phyloP scores from a whole-genome alignment of 2,329 filamentous ascomycete genomes.

The Aspergillus puulaauensis region DNA sequence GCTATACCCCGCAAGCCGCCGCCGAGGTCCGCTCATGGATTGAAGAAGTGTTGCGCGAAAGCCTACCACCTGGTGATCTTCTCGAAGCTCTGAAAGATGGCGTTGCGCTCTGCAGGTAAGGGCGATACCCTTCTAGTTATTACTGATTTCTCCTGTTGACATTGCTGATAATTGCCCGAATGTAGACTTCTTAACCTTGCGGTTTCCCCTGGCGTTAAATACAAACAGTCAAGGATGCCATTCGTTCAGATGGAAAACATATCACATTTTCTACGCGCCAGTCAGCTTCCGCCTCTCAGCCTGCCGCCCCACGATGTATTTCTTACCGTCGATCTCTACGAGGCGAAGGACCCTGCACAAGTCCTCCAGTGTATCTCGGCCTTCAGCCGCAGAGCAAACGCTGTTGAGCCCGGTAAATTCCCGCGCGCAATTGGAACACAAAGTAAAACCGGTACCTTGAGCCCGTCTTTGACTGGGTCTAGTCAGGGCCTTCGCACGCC shows the following conservation, averaged over 20 bases:
- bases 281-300: constrained; percentile 79
- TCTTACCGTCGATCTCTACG: constrained; percentile 93
- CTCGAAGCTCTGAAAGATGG: constrained; percentile 88
- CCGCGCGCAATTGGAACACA: constrained; percentile 74
- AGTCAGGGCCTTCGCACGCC: constrained; percentile 47
- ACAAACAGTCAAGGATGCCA: constrained; percentile 90
- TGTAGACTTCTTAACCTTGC: constrained; percentile 76
- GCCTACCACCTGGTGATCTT: constrained; percentile 70
- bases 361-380: constrained; percentile 89
- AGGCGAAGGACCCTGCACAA: constrained; percentile 92
- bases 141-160: background rate
- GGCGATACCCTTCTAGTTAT: background rate
- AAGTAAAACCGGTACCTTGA: constrained; percentile 58
- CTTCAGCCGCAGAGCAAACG: constrained; percentile 83
- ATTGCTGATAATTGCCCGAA: background rate
- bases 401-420: constrained; percentile 71
- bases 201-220: constrained; percentile 77
- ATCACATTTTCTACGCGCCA: constrained; percentile 87
- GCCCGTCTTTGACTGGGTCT: constrained; percentile 66
- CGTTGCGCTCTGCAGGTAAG: constrained; percentile 84
- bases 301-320: constrained; percentile 94
- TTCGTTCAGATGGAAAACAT: constrained; percentile 99
- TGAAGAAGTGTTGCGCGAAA: constrained; percentile 73
- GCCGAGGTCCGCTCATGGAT: constrained; percentile 86
- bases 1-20: constrained; percentile 88